Evolutionary conservation across 495 filamentous ascomycete genomes (phyloP), one percentile per base, ranked within the genome.

Genomic region (Penicillium bovifimosum): DNA sequence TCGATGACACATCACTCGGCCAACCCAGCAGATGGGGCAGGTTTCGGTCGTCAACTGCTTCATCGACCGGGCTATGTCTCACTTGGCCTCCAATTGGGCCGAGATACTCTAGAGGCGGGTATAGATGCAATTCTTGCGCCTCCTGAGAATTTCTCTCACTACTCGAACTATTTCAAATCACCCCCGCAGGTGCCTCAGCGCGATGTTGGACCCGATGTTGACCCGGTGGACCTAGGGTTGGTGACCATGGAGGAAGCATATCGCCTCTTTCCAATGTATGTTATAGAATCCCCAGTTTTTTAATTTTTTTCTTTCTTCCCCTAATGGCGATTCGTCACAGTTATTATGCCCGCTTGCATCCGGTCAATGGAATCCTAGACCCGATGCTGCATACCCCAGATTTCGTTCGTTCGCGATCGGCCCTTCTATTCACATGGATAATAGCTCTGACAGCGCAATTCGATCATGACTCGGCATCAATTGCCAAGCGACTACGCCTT

Each of bases 401-500:
- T 5, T 86, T 81, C 47, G 81, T 84, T 5, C 78, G 81, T 26
- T 75, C 69, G 17, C 76, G 76, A 38, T 86, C 83, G 1, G 74
- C 79, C 6, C 81, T 85, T 40, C 62, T 86, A 3, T 83, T 85
- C 51, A 86, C 83, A 5, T 85, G 82, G 20, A 80, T 86, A 48
- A 67, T 79, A 27, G 77, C 82, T 13, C 76, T 81, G 6, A 82
- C 82, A 0, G 76, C 83, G 5, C 70, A 84, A 5, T 86, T 85
- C 54, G 73, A 82, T 24, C 75, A 78, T 13, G 66, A 68, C 1
- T 70, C 77, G 14, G 76, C 72, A 8, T 72, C 81, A 6, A 59
- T 86, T 8, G 80, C 79, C 5, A 81, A 74, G 34, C 62, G 81
- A 28, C 70, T 86, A 7, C 76, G 76, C 1, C 71, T 76, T 38